Conservation (phyloP, 225 moss, liverwort and hornwort species). For the Anthoceros angustus region DNA sequence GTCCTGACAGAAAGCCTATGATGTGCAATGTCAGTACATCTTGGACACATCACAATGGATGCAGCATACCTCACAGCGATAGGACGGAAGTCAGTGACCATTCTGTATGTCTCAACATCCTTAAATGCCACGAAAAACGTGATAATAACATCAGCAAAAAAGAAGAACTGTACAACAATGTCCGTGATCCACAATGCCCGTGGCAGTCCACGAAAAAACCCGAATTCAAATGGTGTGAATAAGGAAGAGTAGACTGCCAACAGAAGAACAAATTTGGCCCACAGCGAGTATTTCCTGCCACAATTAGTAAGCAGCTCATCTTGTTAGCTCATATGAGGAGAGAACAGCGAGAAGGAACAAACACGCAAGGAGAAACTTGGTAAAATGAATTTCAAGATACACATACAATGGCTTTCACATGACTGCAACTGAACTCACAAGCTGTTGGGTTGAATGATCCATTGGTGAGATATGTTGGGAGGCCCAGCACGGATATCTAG, state of each 20-base stretch:
- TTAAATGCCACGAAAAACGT: conserved; percentile 21
- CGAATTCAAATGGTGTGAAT: conserved; percentile 31
- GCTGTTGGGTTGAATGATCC: not conserved
- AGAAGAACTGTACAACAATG: conserved; percentile 15
- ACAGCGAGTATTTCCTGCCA: conserved; percentile 10
- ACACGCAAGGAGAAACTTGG: no score
- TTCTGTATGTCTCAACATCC: conserved; percentile 16
- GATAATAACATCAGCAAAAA: conserved; percentile 22
- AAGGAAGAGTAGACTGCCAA: conserved; percentile 17
- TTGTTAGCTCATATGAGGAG: not conserved
- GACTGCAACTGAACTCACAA: not conserved
- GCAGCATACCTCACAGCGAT: conserved; percentile 18
- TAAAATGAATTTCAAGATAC: not conserved
- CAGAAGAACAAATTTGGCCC: conserved; percentile 22
- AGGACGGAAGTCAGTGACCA: conserved; percentile 14
- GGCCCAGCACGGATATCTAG: conserved; percentile 1
- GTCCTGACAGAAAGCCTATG: no score
- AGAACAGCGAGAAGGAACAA: not conserved
- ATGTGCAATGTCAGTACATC: not conserved
- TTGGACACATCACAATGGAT: not conserved
- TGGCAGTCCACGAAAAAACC: conserved; percentile 28
- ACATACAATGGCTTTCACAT: not conserved
- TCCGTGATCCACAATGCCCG: conserved; percentile 9
- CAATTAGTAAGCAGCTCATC: not conserved
- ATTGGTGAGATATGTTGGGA: not conserved